Evolutionary conservation across 2,329 filamentous ascomycete species (phyloP).

Genomic region (Sclerotinia spermophila): DNA sequence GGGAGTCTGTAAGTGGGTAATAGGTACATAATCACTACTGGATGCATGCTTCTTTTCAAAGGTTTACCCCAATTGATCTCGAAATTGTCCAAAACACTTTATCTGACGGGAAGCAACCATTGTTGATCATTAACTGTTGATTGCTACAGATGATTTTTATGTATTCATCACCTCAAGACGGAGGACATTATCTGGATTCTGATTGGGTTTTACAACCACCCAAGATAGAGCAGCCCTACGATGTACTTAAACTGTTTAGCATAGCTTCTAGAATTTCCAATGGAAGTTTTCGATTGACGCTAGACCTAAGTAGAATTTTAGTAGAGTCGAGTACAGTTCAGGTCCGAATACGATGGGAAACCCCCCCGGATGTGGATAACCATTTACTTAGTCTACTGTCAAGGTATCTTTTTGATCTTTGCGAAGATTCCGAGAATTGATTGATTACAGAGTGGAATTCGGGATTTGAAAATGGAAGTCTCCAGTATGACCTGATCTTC

Average conservation of each 20-base stretch:
- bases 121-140: not conserved
- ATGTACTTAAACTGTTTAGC: not conserved
- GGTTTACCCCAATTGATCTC: not conserved
- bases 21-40: not conserved
- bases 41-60: not conserved
- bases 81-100: not conserved
- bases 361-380: not conserved
- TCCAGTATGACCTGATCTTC: not conserved
- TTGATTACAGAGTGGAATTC: not conserved
- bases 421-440: conserved; percentile 5
- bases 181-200: not conserved
- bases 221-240: not conserved
- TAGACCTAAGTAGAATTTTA: not conserved
- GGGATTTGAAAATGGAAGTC: not conserved
- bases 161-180: not conserved
- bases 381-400: not conserved
- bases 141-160: not conserved
- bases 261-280: not conserved
- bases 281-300: not conserved
- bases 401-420: not conserved
- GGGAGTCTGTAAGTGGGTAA: not conserved
- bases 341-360: not conserved
- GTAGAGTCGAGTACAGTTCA: not conserved
- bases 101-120: not conserved
- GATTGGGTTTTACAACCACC: not conserved